Evolutionary conservation across 805 yeast species (phyloP), one percentile per base, ranked within the genome.

Genomic region (Danielia reshetovae): DNA sequence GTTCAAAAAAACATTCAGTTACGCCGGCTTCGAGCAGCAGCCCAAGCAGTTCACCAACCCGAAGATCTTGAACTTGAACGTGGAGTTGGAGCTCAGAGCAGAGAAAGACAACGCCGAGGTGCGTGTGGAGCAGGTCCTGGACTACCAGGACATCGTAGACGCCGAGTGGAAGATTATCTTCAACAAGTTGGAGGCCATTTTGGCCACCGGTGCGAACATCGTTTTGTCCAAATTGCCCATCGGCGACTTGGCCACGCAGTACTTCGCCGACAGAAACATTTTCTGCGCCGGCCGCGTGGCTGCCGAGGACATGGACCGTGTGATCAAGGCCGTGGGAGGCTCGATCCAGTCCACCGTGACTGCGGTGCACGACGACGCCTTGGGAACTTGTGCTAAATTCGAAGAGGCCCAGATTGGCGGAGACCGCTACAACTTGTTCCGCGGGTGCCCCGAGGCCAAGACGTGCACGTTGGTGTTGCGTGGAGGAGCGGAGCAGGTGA

Each of bases 51-150:
- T 93, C 58, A 51, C 52, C 13, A 70, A 85, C 59, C 96, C 98
- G 30, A 85, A 81, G 60, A 78, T 93, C 44, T 68, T 93, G 38
- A 77, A 81, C 50, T 72, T 93, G 54, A 93, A 93, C 55, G 89
- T 93, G 26, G 98, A 93, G 60, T 74, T 93, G 48, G 98, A 93
- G 68, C 77, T 93, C 56, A 93, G 93, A 67, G 97, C 97, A 1
- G 98, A 93, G 68, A 90, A 88, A 69, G 98, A 93, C 61, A 93
- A 93, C 57, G 98, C 98, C 7, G 98, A 93, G 70, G 97, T 93
- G 22, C 78, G 98, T 49, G 93, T 93, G 32, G 94, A 86, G 52
- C 83, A 88, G 59, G 97, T 93, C 36, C 75, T 77, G 39, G 97
- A 90, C 52, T 93, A 93, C 64, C 98, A 93, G 68, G 87, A 82